Conservation (phyloP, 148 eudicot genomes). For the Spergularia bocconei region DNA sequence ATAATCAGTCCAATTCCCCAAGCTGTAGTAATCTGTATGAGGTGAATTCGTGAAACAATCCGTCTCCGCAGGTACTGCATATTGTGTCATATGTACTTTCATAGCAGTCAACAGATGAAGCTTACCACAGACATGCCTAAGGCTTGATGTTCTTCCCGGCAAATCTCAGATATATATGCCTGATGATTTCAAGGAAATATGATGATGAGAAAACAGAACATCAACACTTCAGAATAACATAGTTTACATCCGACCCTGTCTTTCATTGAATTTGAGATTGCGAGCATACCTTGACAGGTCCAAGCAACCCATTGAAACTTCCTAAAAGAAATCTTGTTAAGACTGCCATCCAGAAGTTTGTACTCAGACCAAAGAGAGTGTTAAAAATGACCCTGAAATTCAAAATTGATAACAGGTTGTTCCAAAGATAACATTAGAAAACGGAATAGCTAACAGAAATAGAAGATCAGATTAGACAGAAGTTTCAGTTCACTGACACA, state of each 20-base stretch:
- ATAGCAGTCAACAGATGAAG: constrained; percentile 5
- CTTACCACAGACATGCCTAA: constrained; percentile 79
- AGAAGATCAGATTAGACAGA: neutral
- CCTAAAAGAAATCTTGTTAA: constrained; percentile 78
- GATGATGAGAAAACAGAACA: neutral
- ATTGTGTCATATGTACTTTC: neutral
- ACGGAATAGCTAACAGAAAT: neutral
- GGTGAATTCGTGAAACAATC: neutral
- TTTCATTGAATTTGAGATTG: neutral
- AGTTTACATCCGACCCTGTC: neutral
- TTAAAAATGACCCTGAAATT: constrained; percentile 73
- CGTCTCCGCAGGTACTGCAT: no score
- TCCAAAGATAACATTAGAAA: neutral
- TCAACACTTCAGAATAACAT: no score
- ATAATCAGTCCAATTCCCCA: constrained; percentile 89
- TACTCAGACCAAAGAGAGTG: constrained; percentile 85
- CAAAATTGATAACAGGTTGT: neutral
- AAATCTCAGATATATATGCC: constrained; percentile 83
- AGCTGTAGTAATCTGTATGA: constrained; percentile 62
- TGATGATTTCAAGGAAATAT: constrained; percentile 20
- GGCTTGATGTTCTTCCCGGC: constrained; percentile 76
- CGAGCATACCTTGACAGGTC: constrained; percentile 70
- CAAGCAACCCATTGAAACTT: constrained; percentile 71
- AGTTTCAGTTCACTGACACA: constrained; percentile 42
- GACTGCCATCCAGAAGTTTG: constrained; percentile 92